Evolutionary conservation across 768 basidiomycete species (phyloP).

Genomic region (Tubosaeta sp.): DNA sequence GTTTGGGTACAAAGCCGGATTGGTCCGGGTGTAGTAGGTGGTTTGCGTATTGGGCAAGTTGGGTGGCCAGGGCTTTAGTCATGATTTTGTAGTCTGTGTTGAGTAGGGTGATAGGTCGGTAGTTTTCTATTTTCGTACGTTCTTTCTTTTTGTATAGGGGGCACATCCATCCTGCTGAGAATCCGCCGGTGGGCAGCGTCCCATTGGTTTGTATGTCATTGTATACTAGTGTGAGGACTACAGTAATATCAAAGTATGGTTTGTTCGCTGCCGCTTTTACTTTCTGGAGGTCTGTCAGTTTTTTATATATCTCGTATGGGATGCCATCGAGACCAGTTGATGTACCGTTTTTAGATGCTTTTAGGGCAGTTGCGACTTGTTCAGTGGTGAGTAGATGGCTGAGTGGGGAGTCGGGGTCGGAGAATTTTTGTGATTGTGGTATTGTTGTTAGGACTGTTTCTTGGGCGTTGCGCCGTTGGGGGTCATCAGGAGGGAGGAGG

Average conservation of each 20-base stretch:
- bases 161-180: slow-evolving; percentile 32
- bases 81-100: slow-evolving; percentile 34
- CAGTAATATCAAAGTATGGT: slow-evolving; percentile 5
- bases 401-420: too few species aligned
- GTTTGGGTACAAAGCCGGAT: slow-evolving; percentile 35
- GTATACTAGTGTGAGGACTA: neutral
- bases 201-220: slow-evolving; percentile 26
- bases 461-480: too few species aligned
- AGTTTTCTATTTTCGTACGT: slow-evolving; percentile 29
- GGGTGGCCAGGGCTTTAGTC: slow-evolving; percentile 21
- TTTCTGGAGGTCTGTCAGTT: too few species aligned
- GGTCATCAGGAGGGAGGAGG: too few species aligned
- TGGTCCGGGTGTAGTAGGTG: slow-evolving; percentile 31
- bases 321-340: too few species aligned
- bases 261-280: too few species aligned
- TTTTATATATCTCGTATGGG: too few species aligned
- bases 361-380: too few species aligned
- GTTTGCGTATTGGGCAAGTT: slow-evolving; percentile 15
- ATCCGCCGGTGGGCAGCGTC: slow-evolving; percentile 19
- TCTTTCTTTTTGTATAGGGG: slow-evolving; percentile 42
- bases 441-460: too few species aligned
- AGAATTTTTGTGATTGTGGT: too few species aligned
- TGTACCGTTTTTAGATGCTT: too few species aligned
- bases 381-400: too few species aligned
- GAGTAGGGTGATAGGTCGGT: slow-evolving; percentile 34